Base-by-base conservation (phyloP, 129 eudicot species). In the Artemisia argyi region DNA sequence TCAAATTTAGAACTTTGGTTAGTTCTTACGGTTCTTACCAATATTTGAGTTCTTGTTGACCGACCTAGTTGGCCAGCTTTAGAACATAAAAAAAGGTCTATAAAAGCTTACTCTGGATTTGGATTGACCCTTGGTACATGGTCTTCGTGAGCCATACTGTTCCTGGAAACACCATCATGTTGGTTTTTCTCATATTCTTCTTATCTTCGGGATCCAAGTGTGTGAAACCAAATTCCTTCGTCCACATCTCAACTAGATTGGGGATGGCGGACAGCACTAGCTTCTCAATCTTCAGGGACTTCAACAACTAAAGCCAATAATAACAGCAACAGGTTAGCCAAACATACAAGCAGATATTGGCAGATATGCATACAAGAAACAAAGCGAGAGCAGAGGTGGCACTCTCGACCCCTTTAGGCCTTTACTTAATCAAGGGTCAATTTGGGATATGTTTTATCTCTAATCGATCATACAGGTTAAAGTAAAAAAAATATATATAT, bases 91-190 rank as follows among this genome's bases (percentile, higher is more conserved):
- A 11, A 61, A 62, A 50, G 50, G 68, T 55, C 12, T 6, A 44
- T 44, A 56, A 46, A 46, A 65, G 72, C 46, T 66, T 61, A 78
- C 76, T 82, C 28, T 75, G 73, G 22, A 59, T 44, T 15, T 72
- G 68, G 13, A 57, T 39, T 16, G 73, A 10, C 20, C 57, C 73
- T 66, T 75, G 69, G 60, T 55, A 79, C 17, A 92, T 77, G 55
- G 80, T 61, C 79, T 94, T 94, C 76, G 86, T 88, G 77, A 94
- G 82, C 99, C 95, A 88, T 26, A 88, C 86, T 0, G 99, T 80
- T 65, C 96, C 94, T 12, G 99, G 97, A 67, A 94, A 88, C 60
- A 90, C 96, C 99, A 94, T 90, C 55, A 90, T 68, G 85, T 86
- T 94, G 68, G 77, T 80, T 52, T 77, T 76, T 44, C 71, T 86